A percentile compares a stretch with the other conserved stretches of the same genome.
phyloP scores from a whole-genome alignment of 1,284 basidiomycete genomes.

The Puccinia novopanici region DNA sequence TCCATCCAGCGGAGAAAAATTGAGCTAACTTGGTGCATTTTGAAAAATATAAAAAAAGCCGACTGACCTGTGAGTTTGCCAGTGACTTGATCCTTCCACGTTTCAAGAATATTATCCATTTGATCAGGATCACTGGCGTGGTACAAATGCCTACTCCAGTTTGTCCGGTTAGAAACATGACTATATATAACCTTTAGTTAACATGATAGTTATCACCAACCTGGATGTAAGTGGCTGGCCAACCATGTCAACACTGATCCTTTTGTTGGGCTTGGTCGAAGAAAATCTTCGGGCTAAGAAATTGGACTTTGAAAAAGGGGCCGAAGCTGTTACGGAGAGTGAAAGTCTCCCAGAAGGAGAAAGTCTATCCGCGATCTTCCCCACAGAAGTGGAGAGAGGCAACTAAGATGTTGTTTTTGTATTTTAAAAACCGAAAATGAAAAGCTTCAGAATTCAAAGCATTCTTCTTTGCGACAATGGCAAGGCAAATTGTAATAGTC shows the following conservation, averaged over 20 bases:
- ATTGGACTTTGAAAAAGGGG: slow-evolving; percentile 12
- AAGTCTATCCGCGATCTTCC: not conserved
- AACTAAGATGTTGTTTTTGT: not conserved
- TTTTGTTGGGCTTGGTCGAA: slow-evolving; percentile 1
- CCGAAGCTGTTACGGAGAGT: slow-evolving; percentile 11
- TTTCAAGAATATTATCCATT: slow-evolving; percentile 78
- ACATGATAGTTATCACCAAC: slow-evolving; percentile 24
- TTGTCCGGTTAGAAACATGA: not conserved
- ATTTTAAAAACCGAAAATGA: not conserved
- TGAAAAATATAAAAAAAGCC: not conserved
- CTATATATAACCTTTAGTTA: not conserved
- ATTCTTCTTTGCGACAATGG: not conserved
- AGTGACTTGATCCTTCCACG: slow-evolving; percentile 87
- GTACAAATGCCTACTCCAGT: slow-evolving; percentile 72
- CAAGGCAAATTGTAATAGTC: not conserved
- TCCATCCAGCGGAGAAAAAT: not conserved
- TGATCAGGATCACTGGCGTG: slow-evolving; percentile 92
- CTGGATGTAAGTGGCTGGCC: slow-evolving; percentile 39
- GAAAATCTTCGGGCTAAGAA: slow-evolving; percentile 17
- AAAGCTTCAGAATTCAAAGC: not conserved
- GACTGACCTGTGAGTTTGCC: slow-evolving; percentile 82
- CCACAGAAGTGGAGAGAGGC: not conserved
- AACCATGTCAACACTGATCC: slow-evolving; percentile 45
- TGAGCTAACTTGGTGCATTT: not conserved
- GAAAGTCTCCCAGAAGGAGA: not conserved